These are phyloP conservation scores for Neonectria neomacrospora DNA, from an alignment of 2,329 filamentous ascomycete genomes.

Conservation along the genomic window DNA sequence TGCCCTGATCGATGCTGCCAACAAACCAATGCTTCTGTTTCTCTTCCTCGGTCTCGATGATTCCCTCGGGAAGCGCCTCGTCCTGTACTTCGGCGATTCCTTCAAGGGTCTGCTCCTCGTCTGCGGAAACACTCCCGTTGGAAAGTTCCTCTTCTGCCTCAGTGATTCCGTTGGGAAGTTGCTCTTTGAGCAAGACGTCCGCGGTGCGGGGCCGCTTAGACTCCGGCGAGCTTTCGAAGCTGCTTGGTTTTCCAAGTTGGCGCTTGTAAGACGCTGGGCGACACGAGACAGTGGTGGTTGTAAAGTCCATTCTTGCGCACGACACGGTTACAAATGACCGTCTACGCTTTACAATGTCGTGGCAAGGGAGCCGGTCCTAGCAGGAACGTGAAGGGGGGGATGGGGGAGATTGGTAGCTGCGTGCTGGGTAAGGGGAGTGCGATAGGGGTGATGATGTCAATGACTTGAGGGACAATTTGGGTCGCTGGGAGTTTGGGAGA, in stretches of 20 bases:
- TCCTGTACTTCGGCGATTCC: not conserved
- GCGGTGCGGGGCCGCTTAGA: conserved; percentile 40
- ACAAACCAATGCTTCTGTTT: conserved; percentile 70
- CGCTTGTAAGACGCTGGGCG: conserved; percentile 24
- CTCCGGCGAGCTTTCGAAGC: conserved; percentile 18
- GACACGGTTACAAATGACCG: conserved; percentile 24
- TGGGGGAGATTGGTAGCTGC: conserved; percentile 20
- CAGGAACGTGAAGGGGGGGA: conserved; percentile 25
- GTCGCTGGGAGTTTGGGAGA: conserved; percentile 7
- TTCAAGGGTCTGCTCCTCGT: conserved; percentile 4
- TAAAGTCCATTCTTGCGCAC: conserved; percentile 44
- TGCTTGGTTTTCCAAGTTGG: conserved; percentile 23
- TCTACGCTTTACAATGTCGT: conserved; percentile 35
- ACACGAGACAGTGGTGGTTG: conserved; percentile 27
- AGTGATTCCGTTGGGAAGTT: conserved; percentile 43
- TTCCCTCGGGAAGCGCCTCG: conserved; percentile 44
- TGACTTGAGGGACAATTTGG: conserved; percentile 12
- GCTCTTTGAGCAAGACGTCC: conserved; percentile 35
- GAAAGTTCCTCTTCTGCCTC: conserved; percentile 42
- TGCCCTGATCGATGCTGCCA: conserved; percentile 91
- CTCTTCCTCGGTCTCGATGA: conserved; percentile 48
- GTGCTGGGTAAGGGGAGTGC: not conserved
- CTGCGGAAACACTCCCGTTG: not conserved
- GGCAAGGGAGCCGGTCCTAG: conserved; percentile 43
- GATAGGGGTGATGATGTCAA: conserved; percentile 10